Evolutionary conservation across 176 grass and related monocot genomes (phyloP), one percentile per base, ranked within the genome.

Genomic region (Phoenix roebelenii): DNA sequence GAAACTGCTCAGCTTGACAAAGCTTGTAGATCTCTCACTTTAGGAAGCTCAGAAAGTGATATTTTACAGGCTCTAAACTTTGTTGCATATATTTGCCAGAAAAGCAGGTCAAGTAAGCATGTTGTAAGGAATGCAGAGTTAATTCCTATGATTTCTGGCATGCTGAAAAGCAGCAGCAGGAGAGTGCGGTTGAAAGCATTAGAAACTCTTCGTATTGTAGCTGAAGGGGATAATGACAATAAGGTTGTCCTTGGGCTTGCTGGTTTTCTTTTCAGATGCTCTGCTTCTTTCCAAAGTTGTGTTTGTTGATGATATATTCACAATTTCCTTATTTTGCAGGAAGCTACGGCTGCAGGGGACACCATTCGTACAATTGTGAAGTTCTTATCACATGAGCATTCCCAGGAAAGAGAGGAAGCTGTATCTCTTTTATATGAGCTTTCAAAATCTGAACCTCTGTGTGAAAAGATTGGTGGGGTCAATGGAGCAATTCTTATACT

Each of bases 401-500:
- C 52, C 49, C 72, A 82, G 39, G 82, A 85, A 73, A 82, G 65
- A 66, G 87, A 85, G 70, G 23, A 54, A 67, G 75, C 87, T 66
- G 61, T 77, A 2, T 90, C 78, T 76, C 55, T 69, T 25, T 58
- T 90, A 54, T 78, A 64, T 22, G 82, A 90, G 72, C 79, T 90
- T 53, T 85, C 82, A 60, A 76, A 85, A 48, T 74, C 63, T 55
- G 51, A 82, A 52, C 5, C 63, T 20, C 73, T 79, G 54, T 79
- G 66, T 3, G 75, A 81, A 53, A 90, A 60, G 26, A 82, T 90
- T 18, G 83, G 78, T 23, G 58, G 53, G 29, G 49, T 85, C 16
- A 71, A 82, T 18, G 82, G 87, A 49, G 58, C 67, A 3, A 73
- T 90, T 52, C 82, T 90, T 67, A 85, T 85, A 54, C 52, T 85